A percentile compares a stretch with the other conserved stretches of the same genome.
These are phyloP conservation scores for Neonectria ditissima DNA, from an alignment of 2,329 filamentous ascomycete species.

Conservation along the genomic window DNA sequence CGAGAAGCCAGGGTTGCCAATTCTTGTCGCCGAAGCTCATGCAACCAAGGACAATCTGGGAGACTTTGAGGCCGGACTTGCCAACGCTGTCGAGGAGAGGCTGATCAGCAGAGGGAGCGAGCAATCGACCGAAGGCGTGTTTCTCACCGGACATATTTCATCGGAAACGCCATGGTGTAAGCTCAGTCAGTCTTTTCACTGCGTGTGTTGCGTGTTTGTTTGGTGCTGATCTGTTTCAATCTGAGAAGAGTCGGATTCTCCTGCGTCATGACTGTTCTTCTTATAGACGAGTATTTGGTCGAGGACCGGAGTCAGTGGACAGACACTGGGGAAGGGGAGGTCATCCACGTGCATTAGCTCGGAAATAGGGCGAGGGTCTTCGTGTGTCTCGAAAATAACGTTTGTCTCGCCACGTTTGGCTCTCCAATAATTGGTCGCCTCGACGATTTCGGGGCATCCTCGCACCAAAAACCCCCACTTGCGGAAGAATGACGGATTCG, in stretches of 20 bases:
- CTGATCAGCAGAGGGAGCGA: not conserved
- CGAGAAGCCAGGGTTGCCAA: conserved; percentile 15
- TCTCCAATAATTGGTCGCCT: not conserved
- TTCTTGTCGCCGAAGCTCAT: conserved; percentile 17
- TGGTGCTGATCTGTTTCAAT: too few species aligned
- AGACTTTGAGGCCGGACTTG: conserved; percentile 12
- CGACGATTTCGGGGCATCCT: not conserved
- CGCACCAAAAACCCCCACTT: not conserved
- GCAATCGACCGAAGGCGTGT: not conserved
- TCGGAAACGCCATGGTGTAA: not conserved
- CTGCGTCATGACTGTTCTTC: too few species aligned
- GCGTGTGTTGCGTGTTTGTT: too few species aligned
- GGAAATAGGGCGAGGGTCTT: too few species aligned
- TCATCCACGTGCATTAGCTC: too few species aligned
- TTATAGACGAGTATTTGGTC: too few species aligned
- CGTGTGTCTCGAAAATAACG: not conserved
- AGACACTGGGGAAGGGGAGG: too few species aligned
- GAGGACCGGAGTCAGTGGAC: too few species aligned
- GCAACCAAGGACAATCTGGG: conserved; percentile 9
- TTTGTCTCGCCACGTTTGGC: not conserved
- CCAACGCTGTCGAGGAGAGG: not conserved
- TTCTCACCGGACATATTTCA: conserved; percentile 13
- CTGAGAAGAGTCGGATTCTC: too few species aligned
- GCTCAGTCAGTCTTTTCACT: too few species aligned
- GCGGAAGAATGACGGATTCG: not conserved